These are phyloP conservation scores for Wickerhamiella bombiphila DNA, from an alignment of 805 yeast genomes.

Conservation along the genomic window DNA sequence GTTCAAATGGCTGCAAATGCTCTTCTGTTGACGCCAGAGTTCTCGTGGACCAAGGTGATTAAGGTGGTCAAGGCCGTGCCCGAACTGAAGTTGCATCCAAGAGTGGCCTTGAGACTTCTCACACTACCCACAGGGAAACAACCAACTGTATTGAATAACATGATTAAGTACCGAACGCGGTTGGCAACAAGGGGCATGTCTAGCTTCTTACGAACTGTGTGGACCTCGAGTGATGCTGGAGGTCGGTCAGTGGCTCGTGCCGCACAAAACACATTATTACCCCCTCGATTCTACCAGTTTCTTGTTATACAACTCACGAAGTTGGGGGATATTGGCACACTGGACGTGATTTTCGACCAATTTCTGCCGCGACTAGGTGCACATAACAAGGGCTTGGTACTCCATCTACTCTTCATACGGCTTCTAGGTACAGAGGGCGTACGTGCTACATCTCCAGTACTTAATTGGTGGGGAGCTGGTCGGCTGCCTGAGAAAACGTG, in stretches of 20 bases:
- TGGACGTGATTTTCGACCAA: background rate
- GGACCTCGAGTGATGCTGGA: constrained; percentile 1
- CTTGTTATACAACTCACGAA: background rate
- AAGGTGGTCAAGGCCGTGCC: background rate
- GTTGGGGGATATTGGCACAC: background rate
- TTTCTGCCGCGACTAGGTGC: background rate
- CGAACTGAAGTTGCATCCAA: too few relatives aligned
- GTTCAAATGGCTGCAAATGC: background rate
- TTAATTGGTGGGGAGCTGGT: constrained; percentile 12
- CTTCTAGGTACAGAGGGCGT: constrained; percentile 19
- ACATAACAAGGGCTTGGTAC: constrained; percentile 4
- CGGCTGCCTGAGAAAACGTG: constrained; percentile 15
- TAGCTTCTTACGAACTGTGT: background rate
- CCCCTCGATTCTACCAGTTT: background rate
- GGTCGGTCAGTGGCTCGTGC: background rate
- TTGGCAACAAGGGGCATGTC: background rate
- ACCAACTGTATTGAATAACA: background rate
- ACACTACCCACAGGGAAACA: background rate
- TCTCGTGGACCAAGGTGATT: background rate
- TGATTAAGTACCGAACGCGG: background rate
- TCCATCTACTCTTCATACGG: constrained; percentile 17
- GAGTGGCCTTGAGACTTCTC: background rate
- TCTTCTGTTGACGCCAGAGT: background rate
- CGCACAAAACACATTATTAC: background rate
- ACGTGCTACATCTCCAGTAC: constrained; percentile 15